Evolutionary conservation across 176 grass and related monocot species (phyloP).

Genomic region (Rhynchospora pubera): DNA sequence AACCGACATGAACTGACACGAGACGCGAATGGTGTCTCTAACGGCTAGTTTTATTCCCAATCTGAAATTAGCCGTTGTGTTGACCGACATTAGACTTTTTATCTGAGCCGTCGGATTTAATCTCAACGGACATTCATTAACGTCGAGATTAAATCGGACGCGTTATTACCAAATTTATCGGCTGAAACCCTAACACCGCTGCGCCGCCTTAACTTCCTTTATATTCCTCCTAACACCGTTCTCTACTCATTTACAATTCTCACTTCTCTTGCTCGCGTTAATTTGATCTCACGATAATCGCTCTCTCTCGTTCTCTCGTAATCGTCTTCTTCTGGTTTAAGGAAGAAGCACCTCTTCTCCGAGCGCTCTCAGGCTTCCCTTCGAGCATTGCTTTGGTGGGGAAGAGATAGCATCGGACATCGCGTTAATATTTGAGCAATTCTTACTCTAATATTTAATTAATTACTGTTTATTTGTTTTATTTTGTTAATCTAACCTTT

Average conservation of each 20-base stretch:
- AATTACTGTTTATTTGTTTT: constrained; percentile 5
- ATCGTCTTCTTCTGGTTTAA: too few relatives aligned
- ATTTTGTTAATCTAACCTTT: constrained; percentile 18
- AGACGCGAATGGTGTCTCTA: background rate
- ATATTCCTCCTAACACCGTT: background rate
- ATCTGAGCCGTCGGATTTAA: too few relatives aligned
- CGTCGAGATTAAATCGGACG: too few relatives aligned
- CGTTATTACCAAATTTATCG: background rate
- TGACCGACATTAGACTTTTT: too few relatives aligned
- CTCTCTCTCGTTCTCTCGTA: background rate
- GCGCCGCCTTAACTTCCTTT: background rate
- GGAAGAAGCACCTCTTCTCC: background rate
- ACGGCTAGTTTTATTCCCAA: background rate
- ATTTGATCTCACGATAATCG: background rate
- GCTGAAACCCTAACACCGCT: background rate
- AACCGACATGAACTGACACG: background rate
- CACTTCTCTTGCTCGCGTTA: background rate
- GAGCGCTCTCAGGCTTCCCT: background rate
- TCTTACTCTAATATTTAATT: background rate
- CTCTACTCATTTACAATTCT: background rate
- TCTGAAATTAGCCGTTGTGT: background rate
- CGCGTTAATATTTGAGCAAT: background rate
- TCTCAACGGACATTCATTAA: too few relatives aligned
- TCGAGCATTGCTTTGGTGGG: background rate
- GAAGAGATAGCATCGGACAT: background rate